These are phyloP conservation scores for Myriosclerotinia duriaeana DNA, from an alignment of 2,329 filamentous ascomycete genomes.

Conservation along the genomic window DNA sequence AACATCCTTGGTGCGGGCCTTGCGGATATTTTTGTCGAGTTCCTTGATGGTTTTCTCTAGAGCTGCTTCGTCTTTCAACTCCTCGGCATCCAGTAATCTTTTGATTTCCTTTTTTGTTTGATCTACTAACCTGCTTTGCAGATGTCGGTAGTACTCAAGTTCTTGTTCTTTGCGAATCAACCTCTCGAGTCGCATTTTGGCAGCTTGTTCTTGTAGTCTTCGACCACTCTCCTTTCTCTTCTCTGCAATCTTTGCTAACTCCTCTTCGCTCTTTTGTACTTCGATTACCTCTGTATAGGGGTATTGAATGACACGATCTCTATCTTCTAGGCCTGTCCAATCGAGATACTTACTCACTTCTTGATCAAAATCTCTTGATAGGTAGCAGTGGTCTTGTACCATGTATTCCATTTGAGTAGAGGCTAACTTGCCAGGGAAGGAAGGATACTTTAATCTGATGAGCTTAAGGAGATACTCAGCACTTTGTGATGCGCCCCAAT, in stretches of 20 bases:
- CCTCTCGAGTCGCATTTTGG: constrained; percentile 95
- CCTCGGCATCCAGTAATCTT: constrained; percentile 81
- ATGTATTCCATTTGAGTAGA: constrained; percentile 84
- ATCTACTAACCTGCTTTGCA: constrained; percentile 70
- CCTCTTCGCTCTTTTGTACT: constrained; percentile 89
- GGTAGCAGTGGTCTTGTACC: constrained; percentile 83
- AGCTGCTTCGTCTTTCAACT: constrained; percentile 86
- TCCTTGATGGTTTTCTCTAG: constrained; percentile 84
- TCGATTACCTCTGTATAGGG: constrained; percentile 90
- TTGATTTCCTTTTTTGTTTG: constrained; percentile 90
- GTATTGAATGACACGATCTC: constrained; percentile 86
- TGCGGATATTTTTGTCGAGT: constrained; percentile 84
- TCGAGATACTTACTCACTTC: constrained; percentile 79
- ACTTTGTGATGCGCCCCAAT: constrained; percentile 90
- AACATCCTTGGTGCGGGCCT: constrained; percentile 89
- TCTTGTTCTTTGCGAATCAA: constrained; percentile 95
- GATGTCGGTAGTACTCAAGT: constrained; percentile 85
- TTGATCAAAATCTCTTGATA: constrained; percentile 78
- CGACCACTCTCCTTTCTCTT: constrained; percentile 92
- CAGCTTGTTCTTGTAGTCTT: constrained; percentile 89
- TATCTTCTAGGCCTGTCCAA: constrained; percentile 87
- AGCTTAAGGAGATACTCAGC: constrained; percentile 91
- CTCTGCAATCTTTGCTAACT: constrained; percentile 85
- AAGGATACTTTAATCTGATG: constrained; percentile 85
- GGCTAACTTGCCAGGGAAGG: constrained; percentile 82